Conservation (phyloP, 106 monocot species). For the Hemerocallis citrina region DNA sequence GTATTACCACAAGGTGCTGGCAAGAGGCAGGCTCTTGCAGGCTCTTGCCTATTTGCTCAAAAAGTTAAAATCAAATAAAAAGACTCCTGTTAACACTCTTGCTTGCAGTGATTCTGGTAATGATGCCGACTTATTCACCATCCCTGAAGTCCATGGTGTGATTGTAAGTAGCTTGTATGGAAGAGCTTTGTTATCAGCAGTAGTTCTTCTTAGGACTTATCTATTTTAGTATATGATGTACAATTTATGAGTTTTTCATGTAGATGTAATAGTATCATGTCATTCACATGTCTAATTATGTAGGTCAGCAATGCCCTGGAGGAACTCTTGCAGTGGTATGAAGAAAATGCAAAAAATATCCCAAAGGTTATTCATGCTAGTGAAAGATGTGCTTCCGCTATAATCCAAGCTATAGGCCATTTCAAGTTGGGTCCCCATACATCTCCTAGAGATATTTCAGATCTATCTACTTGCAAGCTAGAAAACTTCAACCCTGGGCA, state of each 20-base stretch:
- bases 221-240: no score
- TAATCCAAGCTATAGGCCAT: constrained; percentile 75
- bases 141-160: constrained; percentile 79
- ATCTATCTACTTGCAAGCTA: constrained; percentile 29
- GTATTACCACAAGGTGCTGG: constrained; percentile 81
- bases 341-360: constrained; percentile 57
- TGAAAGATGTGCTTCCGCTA: constrained; percentile 82
- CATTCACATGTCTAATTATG: constrained; percentile 11
- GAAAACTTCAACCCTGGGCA: constrained; percentile 36
- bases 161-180: constrained; percentile 44
- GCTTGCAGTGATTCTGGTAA: constrained; percentile 95
- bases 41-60: constrained; percentile 75
- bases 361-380: constrained; percentile 69
- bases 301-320: constrained; percentile 98
- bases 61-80: constrained; percentile 44
- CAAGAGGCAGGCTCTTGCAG: constrained; percentile 84
- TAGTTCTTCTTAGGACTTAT: neutral
- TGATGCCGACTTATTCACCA: constrained; percentile 77
- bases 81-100: constrained; percentile 61
- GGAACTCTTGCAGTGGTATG: constrained; percentile 74
- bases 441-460: constrained; percentile 54
- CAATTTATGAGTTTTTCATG: no score
- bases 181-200: neutral
- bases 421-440: constrained; percentile 66
- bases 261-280: no score